Base-by-base conservation (phyloP, 139 green algal genomes). In the Chlamydomonas eustigma region DNA sequence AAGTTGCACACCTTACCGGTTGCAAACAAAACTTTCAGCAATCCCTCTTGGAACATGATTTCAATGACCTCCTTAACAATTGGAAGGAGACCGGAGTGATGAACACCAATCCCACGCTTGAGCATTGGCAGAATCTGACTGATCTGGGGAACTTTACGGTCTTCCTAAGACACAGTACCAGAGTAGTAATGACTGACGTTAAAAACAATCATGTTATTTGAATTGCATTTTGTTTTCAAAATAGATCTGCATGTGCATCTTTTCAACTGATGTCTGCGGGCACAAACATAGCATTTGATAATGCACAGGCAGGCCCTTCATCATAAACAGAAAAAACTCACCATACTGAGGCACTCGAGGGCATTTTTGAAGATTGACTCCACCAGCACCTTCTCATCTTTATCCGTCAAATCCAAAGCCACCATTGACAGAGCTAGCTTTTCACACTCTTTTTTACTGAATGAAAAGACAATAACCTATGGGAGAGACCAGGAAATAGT, bases 51-150 rank as follows among this genome's bases (percentile, higher is more conserved):
- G 77, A 99, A 99, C 52, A 99, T 80, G 3, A 99, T 90, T 86
- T 99, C 96, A 36, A 98, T 88, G 3, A 98, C 64, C 84, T 99
- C 96, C 74, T 99, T 99, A 1, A 99, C 64, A 4, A 99, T 92
- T 30, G 96, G 96, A 77, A 99, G 86, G 81, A 99, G 83, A 0
- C 96, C 77, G 22, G 85, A 93, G 85, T 99, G 95, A 83, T 99
- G 95, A 65, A 99, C 85, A 1, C 86, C 95, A 30, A 99, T 90
- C 64, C 95, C 95, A 1, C 79, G 35, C 77, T 79, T 69, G 12
- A 99, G 89, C 74, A 98, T 83, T 32, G 90, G 90, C 78, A 95
- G 82, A 76, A 98, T 90, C 33, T 81, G 76, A 33, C 78, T n/a
- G 30, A 98, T 78, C 3, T 87, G 78, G 4, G 87, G 91, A 68